phyloP scores from a whole-genome alignment of 2,329 filamentous ascomycete genomes.

The Truncatella angustata region DNA sequence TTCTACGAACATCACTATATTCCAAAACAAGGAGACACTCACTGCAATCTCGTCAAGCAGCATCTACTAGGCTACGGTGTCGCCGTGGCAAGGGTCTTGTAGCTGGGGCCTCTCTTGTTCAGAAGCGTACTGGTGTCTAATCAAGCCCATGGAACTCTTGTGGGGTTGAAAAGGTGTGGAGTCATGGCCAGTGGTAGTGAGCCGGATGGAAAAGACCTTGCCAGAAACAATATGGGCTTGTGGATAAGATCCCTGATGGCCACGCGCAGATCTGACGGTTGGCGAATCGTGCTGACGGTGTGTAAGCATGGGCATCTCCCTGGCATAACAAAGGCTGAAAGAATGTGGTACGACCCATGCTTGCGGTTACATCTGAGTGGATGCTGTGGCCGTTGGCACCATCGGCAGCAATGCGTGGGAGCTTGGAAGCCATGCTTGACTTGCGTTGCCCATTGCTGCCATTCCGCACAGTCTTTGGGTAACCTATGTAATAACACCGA shows the following conservation, averaged over 20 bases:
- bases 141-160: slow-evolving; percentile 2
- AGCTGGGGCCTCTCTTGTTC: background rate
- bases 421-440: slow-evolving; percentile 2
- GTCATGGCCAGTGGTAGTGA: background rate
- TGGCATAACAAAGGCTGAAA: background rate
- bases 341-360: slow-evolving; percentile 1
- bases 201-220: slow-evolving; percentile 4
- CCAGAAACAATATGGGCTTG: slow-evolving; percentile 26
- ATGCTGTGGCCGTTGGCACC: background rate
- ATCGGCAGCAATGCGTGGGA: slow-evolving; percentile 8
- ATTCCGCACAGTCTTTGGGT: no score
- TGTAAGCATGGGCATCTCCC: background rate
- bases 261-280: slow-evolving; percentile 34
- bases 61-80: slow-evolving; percentile 4
- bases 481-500: no score
- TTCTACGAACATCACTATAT: no score
- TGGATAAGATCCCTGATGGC: slow-evolving; percentile 34
- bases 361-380: slow-evolving; percentile 8
- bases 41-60: slow-evolving; percentile 8
- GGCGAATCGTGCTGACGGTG: slow-evolving; percentile 10
- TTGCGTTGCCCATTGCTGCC: background rate
- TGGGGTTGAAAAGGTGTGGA: background rate
- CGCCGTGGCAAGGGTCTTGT: slow-evolving; percentile 1
- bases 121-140: background rate
- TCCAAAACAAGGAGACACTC: background rate